Base-by-base conservation (phyloP, 2,329 filamentous ascomycete species). In the Tolypocladium nubicola region DNA sequence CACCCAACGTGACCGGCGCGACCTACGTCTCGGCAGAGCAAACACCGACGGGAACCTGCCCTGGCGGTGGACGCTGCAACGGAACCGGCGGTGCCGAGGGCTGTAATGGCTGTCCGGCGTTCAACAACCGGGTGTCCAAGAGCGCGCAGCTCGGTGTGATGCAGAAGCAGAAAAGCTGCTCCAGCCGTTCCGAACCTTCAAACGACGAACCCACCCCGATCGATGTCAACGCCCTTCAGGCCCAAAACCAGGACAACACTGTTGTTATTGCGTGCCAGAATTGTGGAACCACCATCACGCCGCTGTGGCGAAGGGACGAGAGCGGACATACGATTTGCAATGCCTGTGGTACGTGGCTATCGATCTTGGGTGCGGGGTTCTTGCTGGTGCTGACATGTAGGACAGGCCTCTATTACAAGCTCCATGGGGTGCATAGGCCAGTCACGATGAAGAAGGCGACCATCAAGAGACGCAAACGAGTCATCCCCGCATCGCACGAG, bases 371-470 rank as follows among this genome's bases (percentile, higher is more conserved):
- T 11, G 47, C 26, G 47, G 26, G 47, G 26, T 50, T n/a, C 26
- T 50, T 4, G 43, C 11, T n/a, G 47, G 26, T 35, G 47, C 47
- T 50, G 26, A 50, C 47, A 9, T 9, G 13, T n/a, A 19, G 8
- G 7, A n/a, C 30, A 96, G 91, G 93, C 5, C 77, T 99, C 3
- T 99, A 99, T 71, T 91, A 95, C 76, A 97, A 97, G 72, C 84
- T 99, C 3, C 94, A 99, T 69, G 92, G 92, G 56, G 86, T 91
- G 37, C 93, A 97, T 71, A 83, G 94, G 47, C 94, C 94, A 0
- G 90, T 94, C 6, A 90, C 90, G n/a, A 97, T 99, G 94, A 99
- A 97, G 73, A 97, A 97, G 72, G 88, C 90, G 3, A 89, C 96
- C 33, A 99, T 99, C 71, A 97, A 99, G 73, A 84, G 94, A 61